Conservation (phyloP, 2,329 filamentous ascomycete species). For the Claviceps pazoutovae region DNA sequence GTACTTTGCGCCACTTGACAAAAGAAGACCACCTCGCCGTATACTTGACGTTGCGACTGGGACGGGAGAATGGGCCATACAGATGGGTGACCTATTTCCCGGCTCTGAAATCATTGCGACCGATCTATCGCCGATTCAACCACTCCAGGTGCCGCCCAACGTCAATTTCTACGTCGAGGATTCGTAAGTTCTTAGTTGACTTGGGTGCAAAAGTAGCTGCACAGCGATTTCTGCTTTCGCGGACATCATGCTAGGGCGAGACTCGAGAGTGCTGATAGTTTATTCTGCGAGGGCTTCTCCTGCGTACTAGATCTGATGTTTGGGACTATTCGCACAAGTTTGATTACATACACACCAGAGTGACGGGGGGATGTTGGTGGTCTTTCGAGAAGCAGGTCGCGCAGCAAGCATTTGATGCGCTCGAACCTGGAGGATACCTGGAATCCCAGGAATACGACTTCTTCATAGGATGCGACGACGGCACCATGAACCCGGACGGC, state of each 20-base stretch:
- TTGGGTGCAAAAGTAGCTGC: background rate
- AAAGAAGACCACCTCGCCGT: conserved; percentile 19
- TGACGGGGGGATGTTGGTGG: conserved; percentile 35
- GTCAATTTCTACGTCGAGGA: conserved; percentile 65
- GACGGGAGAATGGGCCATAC: conserved; percentile 48
- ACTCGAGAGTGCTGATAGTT: background rate
- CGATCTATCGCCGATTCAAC: conserved; percentile 56
- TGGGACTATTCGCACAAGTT: conserved; percentile 41
- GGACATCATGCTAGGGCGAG: background rate
- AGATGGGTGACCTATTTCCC: conserved; percentile 50
- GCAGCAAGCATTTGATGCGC: conserved; percentile 32
- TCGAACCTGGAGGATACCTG: conserved; percentile 39
- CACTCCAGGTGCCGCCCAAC: conserved; percentile 52
- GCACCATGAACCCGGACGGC: conserved; percentile 24
- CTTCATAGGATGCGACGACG: conserved; percentile 29
- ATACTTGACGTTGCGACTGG: conserved; percentile 32
- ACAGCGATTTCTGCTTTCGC: too few species aligned
- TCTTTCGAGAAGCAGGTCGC: conserved; percentile 36
- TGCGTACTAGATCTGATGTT: conserved; percentile 25
- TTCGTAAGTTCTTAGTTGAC: conserved; percentile 17
- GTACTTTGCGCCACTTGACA: conserved; percentile 28
- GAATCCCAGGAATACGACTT: conserved; percentile 37
- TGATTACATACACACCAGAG: conserved; percentile 40
- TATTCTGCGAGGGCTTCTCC: background rate
- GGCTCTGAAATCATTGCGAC: conserved; percentile 44